phyloP scores from a whole-genome alignment of 225 moss, liverwort and hornwort species.

The Polytrichum commune region DNA sequence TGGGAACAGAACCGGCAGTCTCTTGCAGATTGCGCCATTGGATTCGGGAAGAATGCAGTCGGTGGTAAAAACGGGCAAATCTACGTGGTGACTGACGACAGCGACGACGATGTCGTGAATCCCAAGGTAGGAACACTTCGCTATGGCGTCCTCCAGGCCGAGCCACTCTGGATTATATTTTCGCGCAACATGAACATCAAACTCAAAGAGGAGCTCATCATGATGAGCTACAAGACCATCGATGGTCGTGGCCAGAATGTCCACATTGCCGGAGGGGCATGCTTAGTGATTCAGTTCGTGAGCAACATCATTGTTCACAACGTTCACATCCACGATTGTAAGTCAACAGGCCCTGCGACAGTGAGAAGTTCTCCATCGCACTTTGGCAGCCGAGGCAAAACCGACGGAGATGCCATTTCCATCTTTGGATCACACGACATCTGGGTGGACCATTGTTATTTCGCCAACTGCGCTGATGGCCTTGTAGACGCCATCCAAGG shows the following conservation, averaged over 20 bases:
- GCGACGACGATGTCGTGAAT: conserved; percentile 35
- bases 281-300: conserved; percentile 41
- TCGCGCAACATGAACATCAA: conserved; percentile 50
- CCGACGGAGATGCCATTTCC: conserved; percentile 46
- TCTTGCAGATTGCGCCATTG: conserved; percentile 39
- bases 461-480: conserved; percentile 40
- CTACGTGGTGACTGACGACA: conserved; percentile 52
- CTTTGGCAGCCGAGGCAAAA: conserved; percentile 33
- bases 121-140: conserved; percentile 49
- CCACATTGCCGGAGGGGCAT: conserved; percentile 43
- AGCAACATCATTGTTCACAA: conserved; percentile 46
- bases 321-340: conserved; percentile 44
- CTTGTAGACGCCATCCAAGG: conserved; percentile 48
- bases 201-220: conserved; percentile 54
- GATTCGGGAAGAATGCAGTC: conserved; percentile 45
- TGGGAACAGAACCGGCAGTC: conserved; percentile 35
- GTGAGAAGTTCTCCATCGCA: conserved; percentile 45
- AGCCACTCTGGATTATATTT: conserved; percentile 54
- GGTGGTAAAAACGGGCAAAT: conserved; percentile 37
- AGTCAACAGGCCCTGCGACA: conserved; percentile 45
- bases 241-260: conserved; percentile 52
- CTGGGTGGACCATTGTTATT: conserved; percentile 58
- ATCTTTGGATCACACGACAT: conserved; percentile 46
- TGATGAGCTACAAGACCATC: conserved; percentile 55
- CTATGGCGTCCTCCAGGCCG: conserved; percentile 26